Evolutionary conservation across 1,139 yeast species (phyloP), one percentile per base, ranked within the genome.

Genomic region (Candida pseudoviswanathii): DNA sequence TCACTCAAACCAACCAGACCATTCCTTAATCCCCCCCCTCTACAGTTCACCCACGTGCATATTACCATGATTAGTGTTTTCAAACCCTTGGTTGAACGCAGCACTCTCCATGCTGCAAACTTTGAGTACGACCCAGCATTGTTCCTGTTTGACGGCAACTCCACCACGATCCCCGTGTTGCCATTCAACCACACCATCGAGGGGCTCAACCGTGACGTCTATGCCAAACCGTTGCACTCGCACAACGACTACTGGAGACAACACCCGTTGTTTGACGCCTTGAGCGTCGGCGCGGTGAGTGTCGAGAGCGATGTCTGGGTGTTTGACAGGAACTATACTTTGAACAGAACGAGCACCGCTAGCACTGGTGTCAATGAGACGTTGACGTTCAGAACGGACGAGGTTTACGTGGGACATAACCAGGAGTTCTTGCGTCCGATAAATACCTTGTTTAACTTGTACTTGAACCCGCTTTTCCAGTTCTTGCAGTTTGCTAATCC

Each of bases 181-280:
- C 56, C 56, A 9, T 47, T 55, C 25, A 53, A 56, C 34, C 49
- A 52, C 33, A 58, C 65, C 2, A 54, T 70, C 2, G 78, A 74
- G 50, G 55, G 60, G 11, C 60, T 82, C 39, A 82, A 82, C 2
- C 66, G 80, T 46, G 84, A 81, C 56, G 81, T 81, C 0, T 64
- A 71, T 33, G 64, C 78, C 31, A 72, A 75, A 47, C 80, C 81
- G 4, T 70, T 85, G 22, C 94, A 86, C 58, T 84, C 90, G 0
- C 94, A 87, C 61, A 87, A 86, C 60, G 94, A 87, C 61, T 87
- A 87, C 63, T 85, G 89, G 90, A 70, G 92, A 55, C 55, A 63
- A 2, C 62, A 69, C 4, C 94, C 94, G 0, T 68, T 87, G 7
- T 72, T 81, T 50, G 86, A 84, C 52, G 92, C 91, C 0, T 64